Evolutionary conservation across 768 basidiomycete species (phyloP), one percentile per base, ranked within the genome.

Genomic region (Jaapia argillacea): DNA sequence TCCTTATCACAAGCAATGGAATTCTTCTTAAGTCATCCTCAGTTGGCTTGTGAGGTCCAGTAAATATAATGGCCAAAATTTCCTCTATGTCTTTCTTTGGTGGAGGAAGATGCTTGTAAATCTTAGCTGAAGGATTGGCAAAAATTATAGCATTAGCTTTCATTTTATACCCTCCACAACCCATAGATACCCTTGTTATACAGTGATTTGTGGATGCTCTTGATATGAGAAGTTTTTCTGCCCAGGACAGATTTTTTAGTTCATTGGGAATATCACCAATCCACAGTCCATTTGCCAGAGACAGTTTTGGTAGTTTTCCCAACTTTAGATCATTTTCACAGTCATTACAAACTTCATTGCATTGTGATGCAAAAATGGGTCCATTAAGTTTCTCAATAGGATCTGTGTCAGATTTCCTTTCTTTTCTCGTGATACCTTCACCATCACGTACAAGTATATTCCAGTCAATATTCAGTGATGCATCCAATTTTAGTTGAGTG

Each of bases 201-300:
- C 37, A 38, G 10, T 7, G 10, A 38, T 38, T 38, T 12, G 12
- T 12, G 7, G 13, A 6, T 12, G 7, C 10, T 38, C 22, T 38
- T 7, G 37, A 12, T 38, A 38, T 22, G 7, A 38, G 20, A 13
- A 38, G 21, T 22, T 38, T 38, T 21, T 38, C 37, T 22, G 21
- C 49, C 40, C 56, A 64, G 3, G 35, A 56, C 1, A 69, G 45
- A 2, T 47, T 36, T 26, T 52, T 23, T 2, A 70, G 39, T 7
- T 49, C 53, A 4, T 24, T 5, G 2, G 64, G 67, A 1, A 66
- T 54, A 1, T 56, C 40, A 0, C 68, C 67, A 0, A 70, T 6
- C 65, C 65, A 67, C 1, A 64, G 33, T 2, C 60, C 57, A 51
- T 63, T 65, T 0, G 63, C 62, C 4, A 68, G 41, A 1, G 63